Base-by-base conservation (phyloP, 371 early-diverging fungal genomes). In the Mucor velutinosus region DNA sequence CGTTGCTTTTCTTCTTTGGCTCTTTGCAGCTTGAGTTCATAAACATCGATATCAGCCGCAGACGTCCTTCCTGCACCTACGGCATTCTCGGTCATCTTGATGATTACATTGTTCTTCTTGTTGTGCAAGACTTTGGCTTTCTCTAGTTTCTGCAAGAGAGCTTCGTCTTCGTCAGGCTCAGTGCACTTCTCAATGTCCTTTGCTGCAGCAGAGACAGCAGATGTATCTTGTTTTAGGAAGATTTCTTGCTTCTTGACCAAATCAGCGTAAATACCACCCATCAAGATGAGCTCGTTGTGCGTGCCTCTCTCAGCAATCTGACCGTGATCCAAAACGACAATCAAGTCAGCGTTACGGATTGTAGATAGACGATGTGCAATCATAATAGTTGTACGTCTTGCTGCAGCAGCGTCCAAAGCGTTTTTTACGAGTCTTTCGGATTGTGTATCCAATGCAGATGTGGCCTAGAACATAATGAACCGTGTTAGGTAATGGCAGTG, bases 331-430 rank as follows among this genome's bases (percentile, higher is more conserved):
- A 92, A 83, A 3, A 92, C 92, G 41, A 88, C 82, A 76, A 97
- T 96, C 58, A 84, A 65, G 67, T 96, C 90, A 0, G 95, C 91
- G 64, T 94, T 87, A 47, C 72, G 74, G 51, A 89, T 81, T 0
- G 92, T 93, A 30, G 92, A 89, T 3, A 93, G 77, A 14, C 92
- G 87, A 73, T 96, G 97, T 0, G 97, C 95, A 61, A 97, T 90
- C 6, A 95, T 87, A 47, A 99, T 84, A 4, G 95, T 95, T 1
- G 95, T 95, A 15, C 95, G 84, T 25, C 87, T 86, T 17, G 73
- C 58, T 14, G 90, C 57, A 1, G 93, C 94, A 6, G 63, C 73
- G 37, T 95, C 94, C 32, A 93, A 72, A 0, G 93, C 92, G 6
- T 65, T 73, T 71, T 93, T 93, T 45, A 45, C 45, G 8, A 91